Evolutionary conservation across 345 rosid species (phyloP), one percentile per base, ranked within the genome.

Genomic region (Aurinia saxatilis): DNA sequence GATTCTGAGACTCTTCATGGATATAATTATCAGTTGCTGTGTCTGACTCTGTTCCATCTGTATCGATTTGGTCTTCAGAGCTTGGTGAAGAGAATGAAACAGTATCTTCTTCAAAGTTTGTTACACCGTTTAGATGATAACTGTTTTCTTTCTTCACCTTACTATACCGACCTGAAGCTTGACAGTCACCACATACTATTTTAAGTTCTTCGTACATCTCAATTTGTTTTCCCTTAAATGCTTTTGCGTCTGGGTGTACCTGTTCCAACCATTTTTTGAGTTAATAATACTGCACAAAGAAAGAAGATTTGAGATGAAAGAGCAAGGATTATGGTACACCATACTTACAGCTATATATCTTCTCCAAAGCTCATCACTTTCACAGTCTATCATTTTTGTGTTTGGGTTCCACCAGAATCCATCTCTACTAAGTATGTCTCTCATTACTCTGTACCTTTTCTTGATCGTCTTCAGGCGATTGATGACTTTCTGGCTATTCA

Each of bases 391-490:
- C 88, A 74, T 86, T 77, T 78, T 85, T 0, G 85, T 73, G 67
- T 9, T 78, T 15, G 93, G 77, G 64, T 88, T 88, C 90, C 90
- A 88, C 71, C 80, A 57, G 79, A 88, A 88, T 21, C 88, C 96
- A 42, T 88, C 90, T 67, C 72, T 88, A 45, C 80, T 79, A 63
- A 88, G 87, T 79, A 84, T 70, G 57, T 85, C 96, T 75, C 63
- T 79, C 82, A 85, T 84, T 12, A 84, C 81, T 74, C 75, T 85
- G 57, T 85, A 88, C 71, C 96, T 77, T 79, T 88, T 88, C 82
- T 88, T 88, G 70, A 88, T 88, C 5, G 96, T 88, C 80, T 88
- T 88, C 12, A 88, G 83, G 48, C 96, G 93, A 63, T 88, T 88
- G 57, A 88, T 75, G 34, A 75, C 92, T 69, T 88, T 88, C 56